Conservation (phyloP, 1,284 basidiomycete species). For the Sanguinoderma infundibulare region DNA sequence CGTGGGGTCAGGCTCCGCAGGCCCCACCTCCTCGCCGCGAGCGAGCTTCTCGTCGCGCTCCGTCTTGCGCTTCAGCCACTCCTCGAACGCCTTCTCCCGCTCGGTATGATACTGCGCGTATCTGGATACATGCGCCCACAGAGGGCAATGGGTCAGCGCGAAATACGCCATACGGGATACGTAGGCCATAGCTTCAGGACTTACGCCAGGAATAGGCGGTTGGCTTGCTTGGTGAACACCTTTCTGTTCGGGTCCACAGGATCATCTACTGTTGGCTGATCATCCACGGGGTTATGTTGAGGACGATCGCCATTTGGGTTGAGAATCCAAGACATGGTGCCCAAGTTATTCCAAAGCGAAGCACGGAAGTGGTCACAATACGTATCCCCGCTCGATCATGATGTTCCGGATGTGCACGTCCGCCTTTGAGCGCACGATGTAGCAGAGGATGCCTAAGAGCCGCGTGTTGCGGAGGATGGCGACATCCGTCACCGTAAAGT, state of each 20-base stretch:
- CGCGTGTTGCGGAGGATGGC: too few relatives aligned
- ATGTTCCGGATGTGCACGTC: too few relatives aligned
- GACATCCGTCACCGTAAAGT: too few relatives aligned
- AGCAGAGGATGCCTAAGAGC: too few relatives aligned
- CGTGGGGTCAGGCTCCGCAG: constrained; percentile 73
- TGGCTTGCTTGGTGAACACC: constrained; percentile 79
- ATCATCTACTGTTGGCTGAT: constrained; percentile 53
- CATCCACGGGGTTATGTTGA: constrained; percentile 35
- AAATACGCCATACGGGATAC: not conserved
- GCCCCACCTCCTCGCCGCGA: constrained; percentile 72
- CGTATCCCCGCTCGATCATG: too few relatives aligned
- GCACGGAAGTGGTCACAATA: not conserved
- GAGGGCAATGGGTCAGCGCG: constrained; percentile 13
- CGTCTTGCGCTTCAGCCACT: constrained; percentile 71
- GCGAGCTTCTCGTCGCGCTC: constrained; percentile 75
- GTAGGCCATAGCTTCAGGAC: constrained; percentile 38
- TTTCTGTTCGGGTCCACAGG: constrained; percentile 61
- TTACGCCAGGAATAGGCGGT: constrained; percentile 81
- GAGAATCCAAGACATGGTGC: constrained; percentile 56
- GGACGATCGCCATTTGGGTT: constrained; percentile 47
- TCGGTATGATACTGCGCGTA: constrained; percentile 71
- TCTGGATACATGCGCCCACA: constrained; percentile 43
- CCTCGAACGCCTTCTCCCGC: constrained; percentile 62
- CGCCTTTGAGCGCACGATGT: too few relatives aligned
- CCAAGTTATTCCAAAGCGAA: constrained; percentile 1